A percentile compares a stretch with the other conserved stretches of the same genome.
phyloP scores from a whole-genome alignment of 225 moss, liverwort and hornwort species.

The Physcomitrellopsis africana region DNA sequence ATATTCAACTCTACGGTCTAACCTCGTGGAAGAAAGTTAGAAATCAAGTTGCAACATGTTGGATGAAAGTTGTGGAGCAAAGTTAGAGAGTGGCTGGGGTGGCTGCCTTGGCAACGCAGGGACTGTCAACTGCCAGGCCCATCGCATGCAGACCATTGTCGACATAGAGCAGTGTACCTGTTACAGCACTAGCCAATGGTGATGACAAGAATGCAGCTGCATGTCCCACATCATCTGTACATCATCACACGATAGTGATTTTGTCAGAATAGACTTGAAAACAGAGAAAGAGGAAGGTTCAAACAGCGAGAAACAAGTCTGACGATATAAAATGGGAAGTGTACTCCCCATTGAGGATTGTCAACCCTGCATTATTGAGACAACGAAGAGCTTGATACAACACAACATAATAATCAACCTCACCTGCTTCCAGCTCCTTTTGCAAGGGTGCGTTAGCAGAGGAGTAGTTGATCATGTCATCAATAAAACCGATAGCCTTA shows the following conservation, averaged over 20 bases:
- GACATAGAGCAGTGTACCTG: constrained; percentile 71
- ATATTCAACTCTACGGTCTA: not conserved
- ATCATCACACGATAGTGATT: not conserved
- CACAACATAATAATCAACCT: not conserved
- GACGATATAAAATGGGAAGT: not conserved
- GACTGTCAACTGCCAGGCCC: constrained; percentile 72
- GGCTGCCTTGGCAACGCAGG: constrained; percentile 44
- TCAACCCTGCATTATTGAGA: too few relatives aligned
- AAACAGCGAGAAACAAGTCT: not conserved
- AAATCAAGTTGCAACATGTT: constrained; percentile 47
- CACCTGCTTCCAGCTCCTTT: constrained; percentile 64
- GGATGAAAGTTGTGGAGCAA: not conserved
- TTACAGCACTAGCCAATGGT: constrained; percentile 63
- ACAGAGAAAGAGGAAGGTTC: not conserved
- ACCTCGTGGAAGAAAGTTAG: not conserved
- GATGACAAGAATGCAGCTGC: constrained; percentile 70
- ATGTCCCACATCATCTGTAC: constrained; percentile 72
- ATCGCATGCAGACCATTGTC: constrained; percentile 79
- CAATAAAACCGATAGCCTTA: constrained; percentile 79
- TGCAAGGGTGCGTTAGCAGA: constrained; percentile 65
- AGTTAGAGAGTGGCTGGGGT: constrained; percentile 37
- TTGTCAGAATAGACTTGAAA: not conserved
- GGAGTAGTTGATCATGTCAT: constrained; percentile 77
- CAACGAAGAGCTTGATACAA: not conserved
- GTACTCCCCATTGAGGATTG: too few relatives aligned